Base-by-base conservation (phyloP, 352 stramenopile species). In the Phytophthora citrophthora region DNA sequence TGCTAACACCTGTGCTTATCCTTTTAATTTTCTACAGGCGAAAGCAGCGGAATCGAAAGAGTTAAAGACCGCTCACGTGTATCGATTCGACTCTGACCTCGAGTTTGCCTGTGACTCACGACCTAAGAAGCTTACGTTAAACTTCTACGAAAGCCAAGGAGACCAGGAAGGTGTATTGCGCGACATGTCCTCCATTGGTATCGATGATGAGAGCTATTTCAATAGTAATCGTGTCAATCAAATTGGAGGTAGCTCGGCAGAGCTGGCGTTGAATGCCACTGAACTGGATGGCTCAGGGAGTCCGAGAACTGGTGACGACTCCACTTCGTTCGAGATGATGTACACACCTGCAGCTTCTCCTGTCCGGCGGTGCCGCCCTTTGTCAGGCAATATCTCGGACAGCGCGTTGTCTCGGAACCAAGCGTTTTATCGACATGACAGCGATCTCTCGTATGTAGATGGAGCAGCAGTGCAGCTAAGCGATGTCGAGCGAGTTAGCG, bases 31-130 rank as follows among this genome's bases (percentile, higher is more conserved):
- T 34, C 4, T 34, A n/a, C 23, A 86, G 78, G 52, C 65, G 8
- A 81, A 75, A 72, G 45, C 48, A 7, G 72, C 86, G 15, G 77
- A 88, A 54, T 93, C 83, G 0, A 92, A 93, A 57, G 81, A 91
- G 39, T 56, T 89, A 9, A 88, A 88, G 38, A 95, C 80, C 24
- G 77, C 84, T 4, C 83, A 93, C 45, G 83, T 95, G 16, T 95
- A 93, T 67, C 85, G 87, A 5, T 95, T 95, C 31, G 83, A 95
- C 49, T 83, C 85, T 0, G 87, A 95, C 41, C 66, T 81, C 11
- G 81, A 91, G 62, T 91, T 95, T 60, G 76, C 81, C 4, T 89
- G 70, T 32, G 72, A 88, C 16, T 71, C 73, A 10, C 79, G 87
- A 4, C 87, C 87, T 7, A 89, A 86, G 58, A 88, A 85, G 46